phyloP scores from a whole-genome alignment of 1,284 basidiomycete species.

The Marasmius oreades region DNA sequence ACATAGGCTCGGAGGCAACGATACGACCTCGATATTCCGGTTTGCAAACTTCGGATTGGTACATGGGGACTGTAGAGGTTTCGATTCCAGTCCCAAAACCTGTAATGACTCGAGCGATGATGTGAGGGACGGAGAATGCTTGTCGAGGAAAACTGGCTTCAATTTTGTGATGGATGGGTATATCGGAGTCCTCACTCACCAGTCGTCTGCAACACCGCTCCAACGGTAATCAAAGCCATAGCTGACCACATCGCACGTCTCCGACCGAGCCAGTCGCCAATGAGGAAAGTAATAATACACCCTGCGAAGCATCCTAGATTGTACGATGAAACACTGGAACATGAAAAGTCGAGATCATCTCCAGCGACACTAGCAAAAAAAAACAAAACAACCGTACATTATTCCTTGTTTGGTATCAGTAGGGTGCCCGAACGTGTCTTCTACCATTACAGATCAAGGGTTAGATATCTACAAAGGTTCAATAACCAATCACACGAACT shows the following conservation, averaged over 20 bases:
- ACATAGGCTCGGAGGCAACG: slow-evolving; percentile 7
- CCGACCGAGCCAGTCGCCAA: slow-evolving; percentile 7
- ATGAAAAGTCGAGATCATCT: neutral
- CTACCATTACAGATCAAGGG: neutral
- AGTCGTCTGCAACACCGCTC: slow-evolving; percentile 6
- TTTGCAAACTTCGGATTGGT: slow-evolving; percentile 8
- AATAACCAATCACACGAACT: too few species aligned
- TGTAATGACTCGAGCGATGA: slow-evolving; percentile 9
- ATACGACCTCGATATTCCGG: slow-evolving; percentile 3
- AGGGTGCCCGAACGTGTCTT: neutral
- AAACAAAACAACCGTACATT: slow-evolving; percentile 3
- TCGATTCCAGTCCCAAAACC: slow-evolving; percentile 10
- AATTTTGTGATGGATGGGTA: too few species aligned
- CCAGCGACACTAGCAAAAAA: too few species aligned
- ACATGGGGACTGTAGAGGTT: slow-evolving; percentile 9
- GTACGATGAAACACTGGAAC: slow-evolving; percentile 5
- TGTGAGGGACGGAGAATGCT: slow-evolving; percentile 4
- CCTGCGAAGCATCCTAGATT: slow-evolving; percentile 9
- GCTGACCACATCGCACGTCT: slow-evolving; percentile 6
- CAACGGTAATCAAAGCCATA: slow-evolving; percentile 6
- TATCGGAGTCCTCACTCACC: neutral
- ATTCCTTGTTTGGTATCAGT: slow-evolving; percentile 6
- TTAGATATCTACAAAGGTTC: too few species aligned
- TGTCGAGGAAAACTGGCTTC: neutral
- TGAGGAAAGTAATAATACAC: slow-evolving; percentile 6